Conservation (phyloP, 2,329 filamentous ascomycete genomes). For the Apiospora malaysiana region DNA sequence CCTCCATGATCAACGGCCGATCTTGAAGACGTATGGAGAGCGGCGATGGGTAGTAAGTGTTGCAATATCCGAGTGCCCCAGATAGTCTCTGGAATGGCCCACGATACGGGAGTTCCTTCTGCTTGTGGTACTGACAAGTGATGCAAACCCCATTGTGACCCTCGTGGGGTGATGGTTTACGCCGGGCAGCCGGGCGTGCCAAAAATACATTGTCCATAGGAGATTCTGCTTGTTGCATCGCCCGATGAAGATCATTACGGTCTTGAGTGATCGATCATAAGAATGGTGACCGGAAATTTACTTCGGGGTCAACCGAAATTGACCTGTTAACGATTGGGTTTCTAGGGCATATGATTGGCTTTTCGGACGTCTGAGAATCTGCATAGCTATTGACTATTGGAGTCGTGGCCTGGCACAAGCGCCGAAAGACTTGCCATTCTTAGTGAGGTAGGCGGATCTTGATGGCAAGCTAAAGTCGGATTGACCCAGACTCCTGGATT, state of each 20-base stretch:
- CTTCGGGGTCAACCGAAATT: conserved; percentile 15
- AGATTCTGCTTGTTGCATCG: background rate
- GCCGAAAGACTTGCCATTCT: background rate
- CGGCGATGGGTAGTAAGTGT: background rate
- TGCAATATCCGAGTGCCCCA: background rate
- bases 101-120: background rate
- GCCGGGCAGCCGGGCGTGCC: background rate
- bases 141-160: background rate
- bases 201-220: background rate
- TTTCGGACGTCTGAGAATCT: background rate
- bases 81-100: background rate
- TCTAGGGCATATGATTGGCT: background rate
- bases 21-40: background rate
- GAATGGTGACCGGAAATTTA: conserved; percentile 12
- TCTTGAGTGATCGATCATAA: background rate
- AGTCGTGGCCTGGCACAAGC: conserved; percentile 11
- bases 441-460: background rate
- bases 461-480: conserved; percentile 15
- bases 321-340: background rate
- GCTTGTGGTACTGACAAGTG: background rate
- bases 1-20: conserved; percentile 15
- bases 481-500: conserved; percentile 17
- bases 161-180: background rate
- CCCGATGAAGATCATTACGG: background rate
- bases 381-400: conserved; percentile 7